Evolutionary conservation across 2,329 filamentous ascomycete genomes (phyloP).

Genomic region (Fusarium sp.): DNA sequence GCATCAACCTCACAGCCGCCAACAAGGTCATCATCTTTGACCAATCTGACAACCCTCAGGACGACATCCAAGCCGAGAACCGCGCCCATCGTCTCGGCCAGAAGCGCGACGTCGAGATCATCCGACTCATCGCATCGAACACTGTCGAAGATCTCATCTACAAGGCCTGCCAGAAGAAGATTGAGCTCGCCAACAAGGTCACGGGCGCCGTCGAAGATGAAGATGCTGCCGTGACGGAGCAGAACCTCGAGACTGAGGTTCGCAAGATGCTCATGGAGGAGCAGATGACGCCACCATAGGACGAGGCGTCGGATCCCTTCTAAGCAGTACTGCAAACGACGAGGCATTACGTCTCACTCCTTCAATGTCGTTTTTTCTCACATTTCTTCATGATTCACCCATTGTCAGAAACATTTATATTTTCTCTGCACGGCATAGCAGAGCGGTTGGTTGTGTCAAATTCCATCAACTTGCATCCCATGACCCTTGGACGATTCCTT

Average conservation of each 20-base stretch:
- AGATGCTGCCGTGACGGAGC: constrained; percentile 41
- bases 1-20: constrained; percentile 93
- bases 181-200: constrained; percentile 81
- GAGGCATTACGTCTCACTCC: background rate
- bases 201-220: constrained; percentile 56
- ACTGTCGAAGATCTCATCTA: constrained; percentile 96
- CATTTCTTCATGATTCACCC: background rate
- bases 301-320: constrained; percentile 16
- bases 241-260: constrained; percentile 58
- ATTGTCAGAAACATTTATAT: constrained; percentile 10
- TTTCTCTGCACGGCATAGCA: constrained; percentile 30
- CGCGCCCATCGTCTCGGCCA: constrained; percentile 95
- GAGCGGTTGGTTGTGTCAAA: constrained; percentile 26
- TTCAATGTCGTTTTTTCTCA: constrained; percentile 7
- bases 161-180: constrained; percentile 90
- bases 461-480: constrained; percentile 13
- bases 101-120: constrained; percentile 88
- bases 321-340: background rate
- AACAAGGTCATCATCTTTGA: constrained; percentile 99
- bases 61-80: constrained; percentile 98
- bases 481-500: background rate
- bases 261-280: constrained; percentile 57
- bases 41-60: constrained; percentile 96
- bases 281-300: constrained; percentile 55
- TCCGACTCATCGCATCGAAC: constrained; percentile 81